Base-by-base conservation (phyloP, 352 stramenopile species). In the Chrysophaeum taylorii region DNA sequence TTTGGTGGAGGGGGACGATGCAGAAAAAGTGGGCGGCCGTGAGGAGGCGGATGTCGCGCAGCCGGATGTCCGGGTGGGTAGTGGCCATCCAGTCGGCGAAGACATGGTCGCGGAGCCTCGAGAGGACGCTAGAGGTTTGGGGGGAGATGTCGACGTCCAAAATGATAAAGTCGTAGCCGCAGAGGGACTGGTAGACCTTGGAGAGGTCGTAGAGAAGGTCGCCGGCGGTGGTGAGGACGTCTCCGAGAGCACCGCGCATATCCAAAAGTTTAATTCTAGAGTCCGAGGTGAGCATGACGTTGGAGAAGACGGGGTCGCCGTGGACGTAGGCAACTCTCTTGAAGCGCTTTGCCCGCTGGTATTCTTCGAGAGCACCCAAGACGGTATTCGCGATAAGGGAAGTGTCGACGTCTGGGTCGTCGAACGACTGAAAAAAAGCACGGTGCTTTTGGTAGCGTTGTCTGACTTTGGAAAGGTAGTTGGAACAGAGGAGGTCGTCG, bases 141-240 rank as follows among this genome's bases (percentile, higher is more conserved):
- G 36, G 9, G 16, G 54, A 37, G 2, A 53, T 18, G 4, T 57
- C 48, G 37, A 69, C 64, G 64, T 75, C 70, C 31, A 75, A 50
- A 36, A 75, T 75, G 52, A 75, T 64, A 38, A 69, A 71, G 52
- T 75, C 70, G 52, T 75, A 75, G 62, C 70, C 70, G 39, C 66
- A 72, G 2, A 75, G 43, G 14, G 63, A 72, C 39, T 75, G 70
- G 35, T 75, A 75, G 27, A 75, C 70, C 64, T 75, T 75, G 23
- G 70, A 72, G 2, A 75, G 38, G 53, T 75, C 70, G 39, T 75
- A 75, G 35, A 64, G 64, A 1, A 68, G 48, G 39, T 75, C 70
- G 1, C 70, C 70, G 29, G 62, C 48, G 15, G 70, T 75, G 35
- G 54, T 70, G 29, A 75, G 39, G 16, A 50, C n/a, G 27, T 75